Evolutionary conservation across 2,329 filamentous ascomycete species (phyloP).

Genomic region (Leptoxyphium fumago): DNA sequence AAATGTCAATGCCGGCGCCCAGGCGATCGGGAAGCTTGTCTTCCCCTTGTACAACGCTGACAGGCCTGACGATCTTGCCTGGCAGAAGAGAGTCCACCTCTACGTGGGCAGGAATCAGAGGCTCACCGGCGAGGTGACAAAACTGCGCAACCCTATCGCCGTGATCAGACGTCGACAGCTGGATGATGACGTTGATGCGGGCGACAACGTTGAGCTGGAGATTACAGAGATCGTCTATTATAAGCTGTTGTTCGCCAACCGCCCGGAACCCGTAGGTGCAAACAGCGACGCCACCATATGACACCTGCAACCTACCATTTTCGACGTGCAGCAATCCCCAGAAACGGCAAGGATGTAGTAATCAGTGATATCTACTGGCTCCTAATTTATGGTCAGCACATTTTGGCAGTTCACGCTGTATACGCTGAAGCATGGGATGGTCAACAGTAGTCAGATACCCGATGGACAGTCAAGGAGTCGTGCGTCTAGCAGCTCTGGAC

Average conservation of each 20-base stretch:
- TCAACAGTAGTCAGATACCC: too few species aligned
- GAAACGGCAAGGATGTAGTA: neutral
- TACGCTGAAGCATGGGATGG: neutral
- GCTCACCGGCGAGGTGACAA: constrained; percentile 80
- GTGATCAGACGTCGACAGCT: constrained; percentile 48
- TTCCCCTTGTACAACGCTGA: constrained; percentile 56
- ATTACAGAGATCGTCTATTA: constrained; percentile 76
- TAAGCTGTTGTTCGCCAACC: constrained; percentile 69
- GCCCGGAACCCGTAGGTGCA: constrained; percentile 65
- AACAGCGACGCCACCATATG: neutral
- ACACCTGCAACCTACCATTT: too few species aligned
- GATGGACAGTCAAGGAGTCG: too few species aligned
- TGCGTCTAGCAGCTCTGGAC: too few species aligned
- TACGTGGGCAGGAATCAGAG: constrained; percentile 83
- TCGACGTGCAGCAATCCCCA: neutral
- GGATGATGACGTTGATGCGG: constrained; percentile 19
- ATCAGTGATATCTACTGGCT: constrained; percentile 1
- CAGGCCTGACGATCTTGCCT: constrained; percentile 61
- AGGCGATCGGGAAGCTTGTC: constrained; percentile 51
- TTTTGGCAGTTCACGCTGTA: neutral
- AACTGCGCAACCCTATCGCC: constrained; percentile 62
- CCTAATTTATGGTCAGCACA: neutral
- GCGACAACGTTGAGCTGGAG: constrained; percentile 45
- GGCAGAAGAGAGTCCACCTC: constrained; percentile 61
- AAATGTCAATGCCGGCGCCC: constrained; percentile 2